Evolutionary conservation across 2,329 filamentous ascomycete genomes (phyloP), one percentile per base, ranked within the genome.

Genomic region (Anisogramma anomala): DNA sequence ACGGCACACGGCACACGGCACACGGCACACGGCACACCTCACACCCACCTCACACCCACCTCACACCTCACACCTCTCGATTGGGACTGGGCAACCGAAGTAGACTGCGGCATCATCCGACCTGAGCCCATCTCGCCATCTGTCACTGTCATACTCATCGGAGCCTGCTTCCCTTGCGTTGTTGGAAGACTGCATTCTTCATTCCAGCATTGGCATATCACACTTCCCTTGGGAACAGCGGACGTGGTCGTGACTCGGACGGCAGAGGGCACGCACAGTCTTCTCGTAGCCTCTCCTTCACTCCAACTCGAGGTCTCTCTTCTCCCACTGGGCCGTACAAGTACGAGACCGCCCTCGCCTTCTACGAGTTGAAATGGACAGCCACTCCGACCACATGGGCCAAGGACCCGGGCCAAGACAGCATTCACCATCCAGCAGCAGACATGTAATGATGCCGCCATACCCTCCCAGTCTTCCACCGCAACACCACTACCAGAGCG

Each of bases 401-500:
- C 45, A 41, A 17, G 37, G 45, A 4, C 26, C 35, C 15, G 41
- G 41, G 22, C 41, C 31, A 27, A 42, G 45, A 39, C 41, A 33
- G 14, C 14, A 39, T 22, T 36, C 45, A 32, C 41, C 43, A 9
- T 41, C 41, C 10, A 27, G 33, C 30, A 18, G 28, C 34, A 36
- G 45, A 33, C 45, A 47, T 14, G 17, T 47, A 25, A 47, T 47
- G 45, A 47, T 47, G 41, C 45, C 45, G 19, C 42, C 45, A n/a
- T 47, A 41, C 22, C 38, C 41, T 20, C 38, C 41, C 30, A 77
- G 82, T 55, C 72, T 85, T 14, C 55, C 55, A 37, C 75, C 45
- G 20, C 45, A 47, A 25, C 34, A 36, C 10, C 45, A 47, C n/a
- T 47, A 47, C 27, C 34, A 42, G 36, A 25, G 77, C 49, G 76